These are phyloP conservation scores for Pythium aphanidermatum DNA, from an alignment of 352 stramenopile species.

Conservation along the genomic window DNA sequence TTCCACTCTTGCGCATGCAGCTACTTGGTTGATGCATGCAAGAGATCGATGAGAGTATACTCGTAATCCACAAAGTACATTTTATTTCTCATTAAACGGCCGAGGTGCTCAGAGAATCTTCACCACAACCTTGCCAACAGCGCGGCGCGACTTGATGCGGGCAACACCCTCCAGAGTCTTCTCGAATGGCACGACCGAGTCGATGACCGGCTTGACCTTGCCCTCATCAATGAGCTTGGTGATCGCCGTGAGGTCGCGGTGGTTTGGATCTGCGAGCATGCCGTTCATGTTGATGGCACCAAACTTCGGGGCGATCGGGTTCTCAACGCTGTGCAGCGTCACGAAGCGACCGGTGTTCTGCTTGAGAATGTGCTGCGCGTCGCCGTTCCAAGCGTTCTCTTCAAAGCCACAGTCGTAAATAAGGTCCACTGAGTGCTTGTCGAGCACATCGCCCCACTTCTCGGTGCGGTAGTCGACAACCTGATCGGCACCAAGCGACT, in stretches of 20 bases:
- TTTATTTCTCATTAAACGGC: no score
- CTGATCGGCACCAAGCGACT: slow-evolving; percentile 31
- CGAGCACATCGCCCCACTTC: slow-evolving; percentile 29
- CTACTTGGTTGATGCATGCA: no score
- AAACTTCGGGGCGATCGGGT: slow-evolving; percentile 46
- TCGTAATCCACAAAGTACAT: no score
- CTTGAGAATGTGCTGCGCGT: slow-evolving; percentile 30
- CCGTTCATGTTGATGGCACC: slow-evolving; percentile 26
- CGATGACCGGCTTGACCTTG: slow-evolving; percentile 29
- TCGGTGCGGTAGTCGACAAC: slow-evolving; percentile 39
- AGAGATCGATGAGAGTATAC: no score
- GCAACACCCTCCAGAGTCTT: slow-evolving; percentile 32
- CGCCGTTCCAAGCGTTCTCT: slow-evolving; percentile 25
- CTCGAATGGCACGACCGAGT: slow-evolving; percentile 38
- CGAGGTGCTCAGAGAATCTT: slow-evolving; percentile 17
- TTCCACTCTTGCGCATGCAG: no score
- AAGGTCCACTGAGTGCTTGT: slow-evolving; percentile 15
- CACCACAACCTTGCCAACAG: slow-evolving; percentile 26
- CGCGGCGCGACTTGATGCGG: slow-evolving; percentile 38
- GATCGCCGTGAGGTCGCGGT: slow-evolving; percentile 30
- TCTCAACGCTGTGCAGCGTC: slow-evolving; percentile 22
- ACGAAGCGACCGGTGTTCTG: slow-evolving; percentile 37
- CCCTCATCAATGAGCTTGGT: slow-evolving; percentile 29
- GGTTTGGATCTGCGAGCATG: slow-evolving; percentile 16
- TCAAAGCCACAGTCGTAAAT: slow-evolving; percentile 23